phyloP scores from a whole-genome alignment of 768 basidiomycete species.

The Leucocoprinus birnbaumii region DNA sequence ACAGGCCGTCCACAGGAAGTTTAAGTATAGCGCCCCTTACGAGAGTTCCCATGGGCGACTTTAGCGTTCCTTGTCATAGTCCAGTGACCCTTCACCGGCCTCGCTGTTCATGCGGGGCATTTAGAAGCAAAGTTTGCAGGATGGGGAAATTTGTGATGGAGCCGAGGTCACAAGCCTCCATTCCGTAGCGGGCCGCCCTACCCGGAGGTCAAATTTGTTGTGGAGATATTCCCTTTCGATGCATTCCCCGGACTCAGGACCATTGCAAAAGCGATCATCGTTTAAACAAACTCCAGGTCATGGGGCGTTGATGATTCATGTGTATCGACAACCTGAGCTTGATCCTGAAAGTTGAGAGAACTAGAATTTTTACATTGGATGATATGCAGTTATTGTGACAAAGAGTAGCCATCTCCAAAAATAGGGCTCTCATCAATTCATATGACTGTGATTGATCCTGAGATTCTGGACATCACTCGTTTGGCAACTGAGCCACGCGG shows the following conservation, averaged over 20 bases:
- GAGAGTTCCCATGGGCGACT: slow-evolving; percentile 1
- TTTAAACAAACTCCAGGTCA: too few species aligned
- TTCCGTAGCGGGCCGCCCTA: background rate
- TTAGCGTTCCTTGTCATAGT: background rate
- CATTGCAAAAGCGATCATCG: background rate
- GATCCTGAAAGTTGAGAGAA: too few species aligned
- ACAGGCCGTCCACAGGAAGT: background rate
- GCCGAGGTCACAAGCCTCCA: slow-evolving; percentile 7
- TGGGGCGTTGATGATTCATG: too few species aligned
- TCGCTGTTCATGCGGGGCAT: slow-evolving; percentile 5
- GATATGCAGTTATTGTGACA: too few species aligned
- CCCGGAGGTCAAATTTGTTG: background rate
- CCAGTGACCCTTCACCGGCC: background rate
- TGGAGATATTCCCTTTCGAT: too few species aligned
- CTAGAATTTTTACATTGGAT: too few species aligned
- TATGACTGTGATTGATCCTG: too few species aligned
- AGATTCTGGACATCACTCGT: too few species aligned
- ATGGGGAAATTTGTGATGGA: slow-evolving; percentile 2
- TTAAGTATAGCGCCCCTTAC: slow-evolving; percentile 3
- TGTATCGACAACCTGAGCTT: too few species aligned
- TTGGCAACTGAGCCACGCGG: too few species aligned
- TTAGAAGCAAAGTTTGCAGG: background rate
- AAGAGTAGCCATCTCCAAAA: too few species aligned
- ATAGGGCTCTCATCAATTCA: too few species aligned
- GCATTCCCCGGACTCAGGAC: background rate